Evolutionary conservation across 2,329 filamentous ascomycete genomes (phyloP).

Genomic region (Claviceps sp.): DNA sequence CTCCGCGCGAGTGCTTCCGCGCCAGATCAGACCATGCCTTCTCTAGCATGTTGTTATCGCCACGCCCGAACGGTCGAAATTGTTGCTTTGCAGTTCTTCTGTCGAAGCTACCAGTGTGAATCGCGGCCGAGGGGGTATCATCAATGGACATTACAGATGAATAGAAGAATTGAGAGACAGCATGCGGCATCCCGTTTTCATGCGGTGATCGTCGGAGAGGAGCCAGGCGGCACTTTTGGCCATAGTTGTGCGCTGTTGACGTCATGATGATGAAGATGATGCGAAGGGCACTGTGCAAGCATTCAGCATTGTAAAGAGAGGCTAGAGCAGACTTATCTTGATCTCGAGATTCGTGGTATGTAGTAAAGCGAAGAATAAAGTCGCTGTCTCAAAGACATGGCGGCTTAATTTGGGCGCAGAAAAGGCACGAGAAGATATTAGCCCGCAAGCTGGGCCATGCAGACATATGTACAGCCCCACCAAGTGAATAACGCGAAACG

Average conservation of each 20-base stretch:
- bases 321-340: too few relatives aligned
- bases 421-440: too few relatives aligned
- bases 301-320: too few relatives aligned
- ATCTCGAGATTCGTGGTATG: too few relatives aligned
- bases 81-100: slow-evolving; percentile 41
- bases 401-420: too few relatives aligned
- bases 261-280: slow-evolving; percentile 2
- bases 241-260: slow-evolving; percentile 38
- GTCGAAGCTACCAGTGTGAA: slow-evolving; percentile 37
- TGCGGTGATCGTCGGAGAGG: slow-evolving; percentile 27
- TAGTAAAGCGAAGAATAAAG: too few relatives aligned
- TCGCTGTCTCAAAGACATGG: too few relatives aligned
- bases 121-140: slow-evolving; percentile 62
- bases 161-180: slow-evolving; percentile 73
- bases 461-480: too few relatives aligned
- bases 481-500: too few relatives aligned
- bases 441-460: too few relatives aligned
- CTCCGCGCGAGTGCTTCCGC: slow-evolving; percentile 31
- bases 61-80: slow-evolving; percentile 63
- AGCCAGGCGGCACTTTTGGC: slow-evolving; percentile 43
- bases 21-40: slow-evolving; percentile 57
- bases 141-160: slow-evolving; percentile 71
- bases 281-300: background rate
- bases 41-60: slow-evolving; percentile 70
- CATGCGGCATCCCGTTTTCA: slow-evolving; percentile 39